Percentiles rank a stretch among this genome's conserved stretches.
Conservation (phyloP, 2,329 filamentous ascomycete species). For the Dactylellina parvicollis region DNA sequence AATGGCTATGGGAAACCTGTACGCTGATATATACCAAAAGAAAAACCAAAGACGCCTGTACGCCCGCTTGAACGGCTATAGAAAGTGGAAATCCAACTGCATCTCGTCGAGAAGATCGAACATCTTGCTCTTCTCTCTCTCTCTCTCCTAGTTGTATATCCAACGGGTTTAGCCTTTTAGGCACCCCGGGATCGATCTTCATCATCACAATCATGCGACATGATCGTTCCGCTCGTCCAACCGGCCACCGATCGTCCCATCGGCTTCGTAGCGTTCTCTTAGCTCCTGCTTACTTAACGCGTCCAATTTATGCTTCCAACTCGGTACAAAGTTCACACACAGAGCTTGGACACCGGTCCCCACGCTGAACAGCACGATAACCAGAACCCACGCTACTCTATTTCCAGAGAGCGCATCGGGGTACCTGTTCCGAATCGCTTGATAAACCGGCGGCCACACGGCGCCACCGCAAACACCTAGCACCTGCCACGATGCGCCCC, state of each 20-base stretch:
- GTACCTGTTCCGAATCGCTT: slow-evolving; percentile 41
- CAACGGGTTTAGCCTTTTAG: background rate
- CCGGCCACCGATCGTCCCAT: slow-evolving; percentile 43
- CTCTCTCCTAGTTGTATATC: too few relatives aligned
- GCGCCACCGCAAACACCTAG: slow-evolving; percentile 78
- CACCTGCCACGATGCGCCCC: slow-evolving; percentile 77
- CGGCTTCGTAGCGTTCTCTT: slow-evolving; percentile 30
- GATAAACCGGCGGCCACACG: slow-evolving; percentile 67
- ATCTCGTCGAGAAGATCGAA: background rate
- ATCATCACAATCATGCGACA: slow-evolving; percentile 11
- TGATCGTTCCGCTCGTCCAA: slow-evolving; percentile 22
- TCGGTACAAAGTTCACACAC: slow-evolving; percentile 42
- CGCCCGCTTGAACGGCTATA: slow-evolving; percentile 15
- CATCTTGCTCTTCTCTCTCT: background rate
- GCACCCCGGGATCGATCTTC: background rate
- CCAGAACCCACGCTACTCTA: slow-evolving; percentile 24
- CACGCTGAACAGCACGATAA: slow-evolving; percentile 21
- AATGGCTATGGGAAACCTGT: background rate
- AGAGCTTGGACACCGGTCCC: slow-evolving; percentile 28
- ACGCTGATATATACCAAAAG: background rate
- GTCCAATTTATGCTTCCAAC: slow-evolving; percentile 40
- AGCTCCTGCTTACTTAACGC: slow-evolving; percentile 43
- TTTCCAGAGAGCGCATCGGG: slow-evolving; percentile 6
- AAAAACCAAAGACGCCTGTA: slow-evolving; percentile 1
- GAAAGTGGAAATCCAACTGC: background rate